A percentile compares a stretch with the other conserved stretches of the same genome.
Conservation (phyloP, 2,329 filamentous ascomycete genomes). For the Cryphonectria nitschkei region DNA sequence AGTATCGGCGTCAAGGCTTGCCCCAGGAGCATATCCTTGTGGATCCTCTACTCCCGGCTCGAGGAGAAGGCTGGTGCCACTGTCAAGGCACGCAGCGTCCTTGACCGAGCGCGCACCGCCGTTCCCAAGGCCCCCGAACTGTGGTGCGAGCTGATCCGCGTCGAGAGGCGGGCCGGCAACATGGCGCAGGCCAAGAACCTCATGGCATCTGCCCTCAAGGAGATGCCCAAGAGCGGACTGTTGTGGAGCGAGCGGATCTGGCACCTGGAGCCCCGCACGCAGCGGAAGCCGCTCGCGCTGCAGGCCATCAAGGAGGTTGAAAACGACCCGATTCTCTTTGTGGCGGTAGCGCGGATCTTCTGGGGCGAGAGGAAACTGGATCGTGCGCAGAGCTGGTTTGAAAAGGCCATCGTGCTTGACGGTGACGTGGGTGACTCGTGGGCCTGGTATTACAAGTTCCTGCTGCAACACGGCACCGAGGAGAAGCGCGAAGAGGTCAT, state of each 20-base stretch:
- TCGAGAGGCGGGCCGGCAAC: slow-evolving; percentile 88
- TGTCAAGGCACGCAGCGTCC: slow-evolving; percentile 91
- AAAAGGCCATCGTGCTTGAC: slow-evolving; percentile 89
- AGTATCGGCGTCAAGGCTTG: slow-evolving; percentile 85
- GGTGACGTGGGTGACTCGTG: slow-evolving; percentile 88
- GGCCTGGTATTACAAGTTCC: slow-evolving; percentile 98
- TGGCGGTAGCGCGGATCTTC: slow-evolving; percentile 92
- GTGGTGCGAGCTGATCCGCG: slow-evolving; percentile 91
- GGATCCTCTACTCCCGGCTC: slow-evolving; percentile 84
- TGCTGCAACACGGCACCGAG: slow-evolving; percentile 88
- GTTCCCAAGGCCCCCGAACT: slow-evolving; percentile 83
- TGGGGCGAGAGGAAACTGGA: slow-evolving; percentile 92
- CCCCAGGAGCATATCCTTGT: slow-evolving; percentile 81
- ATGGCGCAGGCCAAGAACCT: slow-evolving; percentile 81
- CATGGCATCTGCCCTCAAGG: slow-evolving; percentile 92
- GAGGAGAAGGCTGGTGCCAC: slow-evolving; percentile 83
- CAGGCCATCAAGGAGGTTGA: slow-evolving; percentile 98
- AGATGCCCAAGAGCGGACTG: slow-evolving; percentile 83
- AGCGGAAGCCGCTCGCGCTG: slow-evolving; percentile 86
- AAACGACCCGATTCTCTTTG: slow-evolving; percentile 85
- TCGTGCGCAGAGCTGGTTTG: slow-evolving; percentile 96
- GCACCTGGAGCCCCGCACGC: slow-evolving; percentile 87
- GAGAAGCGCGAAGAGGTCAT: slow-evolving; percentile 90
- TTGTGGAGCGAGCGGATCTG: slow-evolving; percentile 96
- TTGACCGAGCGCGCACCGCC: slow-evolving; percentile 87